phyloP scores from a whole-genome alignment of 768 basidiomycete genomes.

The Lenzites betulinus region DNA sequence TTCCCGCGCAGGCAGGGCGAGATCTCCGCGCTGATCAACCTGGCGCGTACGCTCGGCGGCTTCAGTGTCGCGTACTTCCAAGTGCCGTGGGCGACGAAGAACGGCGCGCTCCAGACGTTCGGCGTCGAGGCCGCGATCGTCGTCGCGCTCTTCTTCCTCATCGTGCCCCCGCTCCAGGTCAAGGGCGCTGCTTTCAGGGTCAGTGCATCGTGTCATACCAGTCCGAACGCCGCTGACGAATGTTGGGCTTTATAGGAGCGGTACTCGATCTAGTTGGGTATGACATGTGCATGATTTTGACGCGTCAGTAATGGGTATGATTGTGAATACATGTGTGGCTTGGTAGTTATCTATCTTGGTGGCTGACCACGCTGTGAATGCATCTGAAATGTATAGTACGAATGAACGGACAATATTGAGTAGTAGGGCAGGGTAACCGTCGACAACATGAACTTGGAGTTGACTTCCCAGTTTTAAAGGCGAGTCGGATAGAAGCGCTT shows the following conservation, averaged over 20 bases:
- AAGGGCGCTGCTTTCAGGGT: constrained; percentile 51
- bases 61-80: constrained; percentile 71
- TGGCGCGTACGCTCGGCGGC: constrained; percentile 56
- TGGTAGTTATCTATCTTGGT: neutral
- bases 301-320: neutral
- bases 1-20: constrained; percentile 56
- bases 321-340: neutral
- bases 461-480: too few species aligned
- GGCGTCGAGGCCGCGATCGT: constrained; percentile 66
- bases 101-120: constrained; percentile 63
- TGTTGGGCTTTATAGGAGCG: constrained; percentile 5
- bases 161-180: constrained; percentile 53
- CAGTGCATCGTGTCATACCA: constrained; percentile 22
- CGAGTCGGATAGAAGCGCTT: too few species aligned
- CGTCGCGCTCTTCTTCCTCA: constrained; percentile 49
- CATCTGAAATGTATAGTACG: neutral
- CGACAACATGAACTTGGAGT: too few species aligned
- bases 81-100: constrained; percentile 60
- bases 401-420: too few species aligned
- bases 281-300: neutral
- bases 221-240: neutral
- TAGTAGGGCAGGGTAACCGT: too few species aligned
- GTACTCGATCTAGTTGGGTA: constrained; percentile 3
- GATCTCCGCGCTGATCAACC: constrained; percentile 61
- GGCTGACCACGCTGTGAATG: neutral